These are phyloP conservation scores for Vitis hybrid DNA, from an alignment of 177 flowering plant genomes.

Conservation along the genomic window DNA sequence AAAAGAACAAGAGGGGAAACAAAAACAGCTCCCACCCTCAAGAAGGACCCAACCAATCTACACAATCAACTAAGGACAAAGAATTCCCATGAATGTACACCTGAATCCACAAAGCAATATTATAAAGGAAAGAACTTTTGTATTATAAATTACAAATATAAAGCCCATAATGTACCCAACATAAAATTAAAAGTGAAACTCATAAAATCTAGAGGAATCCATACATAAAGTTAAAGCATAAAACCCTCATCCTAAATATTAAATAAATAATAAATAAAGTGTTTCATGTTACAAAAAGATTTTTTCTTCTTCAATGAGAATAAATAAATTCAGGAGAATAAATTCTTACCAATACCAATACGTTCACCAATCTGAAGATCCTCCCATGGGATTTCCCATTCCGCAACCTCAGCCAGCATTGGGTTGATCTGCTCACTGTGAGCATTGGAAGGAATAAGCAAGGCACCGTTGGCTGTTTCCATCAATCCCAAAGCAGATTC, in stretches of 20 bases:
- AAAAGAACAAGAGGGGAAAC: too few relatives aligned
- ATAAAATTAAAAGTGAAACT: too few relatives aligned
- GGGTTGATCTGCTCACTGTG: constrained; percentile 38
- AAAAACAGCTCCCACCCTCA: too few relatives aligned
- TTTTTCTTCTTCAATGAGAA: not conserved
- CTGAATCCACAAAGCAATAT: too few relatives aligned
- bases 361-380: constrained; percentile 94
- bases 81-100: too few relatives aligned
- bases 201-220: not conserved
- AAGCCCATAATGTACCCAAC: too few relatives aligned
- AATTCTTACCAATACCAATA: constrained; percentile 86
- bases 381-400: constrained; percentile 95
- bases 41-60: too few relatives aligned
- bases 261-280: not conserved
- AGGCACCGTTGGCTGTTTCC: constrained; percentile 24
- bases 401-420: constrained; percentile 64
- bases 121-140: too few relatives aligned
- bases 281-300: not conserved
- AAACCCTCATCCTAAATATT: not conserved
- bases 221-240: not conserved
- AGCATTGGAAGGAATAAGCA: constrained; percentile 20
- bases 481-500: constrained; percentile 15
- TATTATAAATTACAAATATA: too few relatives aligned
- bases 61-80: too few relatives aligned
- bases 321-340: not conserved